Base-by-base conservation (phyloP, 352 stramenopile species). In the Phytopythium helicoides region DNA sequence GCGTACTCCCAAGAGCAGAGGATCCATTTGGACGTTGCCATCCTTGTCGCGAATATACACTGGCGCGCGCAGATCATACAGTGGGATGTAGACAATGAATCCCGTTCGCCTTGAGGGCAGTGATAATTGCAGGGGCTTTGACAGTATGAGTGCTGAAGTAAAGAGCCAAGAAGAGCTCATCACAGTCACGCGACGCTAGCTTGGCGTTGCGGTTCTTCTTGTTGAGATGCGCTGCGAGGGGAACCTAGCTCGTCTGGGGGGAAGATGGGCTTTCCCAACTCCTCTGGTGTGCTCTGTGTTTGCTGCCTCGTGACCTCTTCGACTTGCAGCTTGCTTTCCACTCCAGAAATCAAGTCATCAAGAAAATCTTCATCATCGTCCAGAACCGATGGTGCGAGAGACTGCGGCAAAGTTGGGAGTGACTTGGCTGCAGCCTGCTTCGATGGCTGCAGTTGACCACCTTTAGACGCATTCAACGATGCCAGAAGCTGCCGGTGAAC, bases 41-140 rank as follows among this genome's bases (percentile, higher is more conserved):
- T 86, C 81, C 48, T 75, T 87, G 62, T 98, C 92, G 22, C 76
- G 76, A 19, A 98, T 70, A 68, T 96, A 98, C 33, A 98, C 88
- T 12, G 91, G 90, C 3, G 81, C 89, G 44, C 89, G 87, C 21
- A 97, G 57, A 54, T 97, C 92, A 60, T 97, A 98, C 40, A 86
- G 83, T 9, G 93, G 93, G 14, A 98, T 66, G 65, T 97, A 98
- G 21, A 95, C 90, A 21, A 96, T 84, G 58, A 98, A 90, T n/a
- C 10, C 93, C 93, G 61, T 98, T 98, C 51, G 89, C 70, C 60
- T 93, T 87, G 58, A 98, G 66, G 28, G 83, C 71, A 41, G 86
- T 92, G 40, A 98, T 92, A 47, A 98, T 88, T 19, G 89, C 93
- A 21, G 84, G 60, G 1, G 89, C 84, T 19, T 81, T 78, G 12